Evolutionary conservation across 106 monocot genomes (phyloP).

Genomic region (Dioscorea zingiberensis): DNA sequence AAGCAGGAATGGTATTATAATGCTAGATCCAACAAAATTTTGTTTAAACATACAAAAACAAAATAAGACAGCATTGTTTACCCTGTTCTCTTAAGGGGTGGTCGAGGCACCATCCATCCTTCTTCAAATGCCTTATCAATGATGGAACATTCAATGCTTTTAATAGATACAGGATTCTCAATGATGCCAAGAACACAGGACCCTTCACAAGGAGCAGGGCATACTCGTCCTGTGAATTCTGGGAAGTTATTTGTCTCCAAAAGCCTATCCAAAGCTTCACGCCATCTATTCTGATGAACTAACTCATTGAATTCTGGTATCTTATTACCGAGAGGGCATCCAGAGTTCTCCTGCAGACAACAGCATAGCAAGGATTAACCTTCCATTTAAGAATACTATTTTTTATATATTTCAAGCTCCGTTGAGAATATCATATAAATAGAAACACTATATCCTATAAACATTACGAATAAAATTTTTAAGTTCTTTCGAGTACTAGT

Average conservation of each 20-base stretch:
- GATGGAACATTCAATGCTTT: conserved; percentile 94
- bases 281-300: conserved; percentile 93
- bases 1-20: too few species aligned
- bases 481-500: background rate
- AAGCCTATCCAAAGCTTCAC: conserved; percentile 89
- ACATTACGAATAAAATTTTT: too few species aligned
- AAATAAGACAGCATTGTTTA: conserved; percentile 16
- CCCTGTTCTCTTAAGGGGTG: conserved; percentile 89
- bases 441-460: too few species aligned
- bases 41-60: too few species aligned
- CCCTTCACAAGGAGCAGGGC: conserved; percentile 98
- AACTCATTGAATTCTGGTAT: conserved; percentile 97
- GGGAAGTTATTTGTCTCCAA: conserved; percentile 99
- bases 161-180: conserved; percentile 97
- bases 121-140: conserved; percentile 98
- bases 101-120: conserved; percentile 95
- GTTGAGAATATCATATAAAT: too few species aligned
- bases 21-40: too few species aligned
- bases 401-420: too few species aligned
- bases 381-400: too few species aligned
- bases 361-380: too few species aligned
- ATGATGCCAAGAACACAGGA: conserved; percentile 99
- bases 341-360: conserved; percentile 74
- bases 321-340: conserved; percentile 99
- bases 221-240: conserved; percentile 96